A percentile compares a stretch with the other conserved stretches of the same genome.
Evolutionary conservation across 257 asterid species (phyloP).

Genomic region (Agastache rugosa): DNA sequence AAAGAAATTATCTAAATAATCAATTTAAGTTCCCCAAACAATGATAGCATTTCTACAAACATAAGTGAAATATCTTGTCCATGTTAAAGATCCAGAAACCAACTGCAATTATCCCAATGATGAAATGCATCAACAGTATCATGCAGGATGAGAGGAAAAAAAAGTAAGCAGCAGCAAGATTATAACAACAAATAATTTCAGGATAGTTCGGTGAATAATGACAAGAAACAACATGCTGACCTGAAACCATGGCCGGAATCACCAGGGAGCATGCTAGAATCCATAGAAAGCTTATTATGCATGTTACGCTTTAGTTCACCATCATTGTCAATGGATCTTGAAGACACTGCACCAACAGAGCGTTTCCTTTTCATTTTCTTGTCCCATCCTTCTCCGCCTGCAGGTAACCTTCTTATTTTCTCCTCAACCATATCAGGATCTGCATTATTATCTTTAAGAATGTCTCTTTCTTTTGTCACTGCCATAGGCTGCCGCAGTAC

Average conservation of each 20-base stretch:
- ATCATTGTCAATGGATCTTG: slow-evolving; percentile 75
- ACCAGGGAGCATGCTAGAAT: slow-evolving; percentile 65
- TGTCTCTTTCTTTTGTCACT: slow-evolving; percentile 75
- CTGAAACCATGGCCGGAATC: slow-evolving; percentile 73
- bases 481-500: slow-evolving; percentile 64
- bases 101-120: not conserved
- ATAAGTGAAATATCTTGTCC: slow-evolving; percentile 11
- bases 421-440: slow-evolving; percentile 77
- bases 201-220: slow-evolving; percentile 17
- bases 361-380: slow-evolving; percentile 96
- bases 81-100: slow-evolving; percentile 12
- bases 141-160: not conserved
- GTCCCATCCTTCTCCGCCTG: slow-evolving; percentile 97
- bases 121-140: slow-evolving; percentile 10
- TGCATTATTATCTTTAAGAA: slow-evolving; percentile 58
- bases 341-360: slow-evolving; percentile 78
- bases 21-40: not conserved
- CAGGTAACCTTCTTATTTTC: slow-evolving; percentile 82
- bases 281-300: slow-evolving; percentile 70
- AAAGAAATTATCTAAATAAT: not conserved
- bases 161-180: not conserved
- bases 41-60: not conserved
- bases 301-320: slow-evolving; percentile 69
- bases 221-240: slow-evolving; percentile 45
- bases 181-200: not conserved